Evolutionary conservation across 768 basidiomycete genomes (phyloP), one percentile per base, ranked within the genome.

Genomic region (Xerocomellus intermedius): DNA sequence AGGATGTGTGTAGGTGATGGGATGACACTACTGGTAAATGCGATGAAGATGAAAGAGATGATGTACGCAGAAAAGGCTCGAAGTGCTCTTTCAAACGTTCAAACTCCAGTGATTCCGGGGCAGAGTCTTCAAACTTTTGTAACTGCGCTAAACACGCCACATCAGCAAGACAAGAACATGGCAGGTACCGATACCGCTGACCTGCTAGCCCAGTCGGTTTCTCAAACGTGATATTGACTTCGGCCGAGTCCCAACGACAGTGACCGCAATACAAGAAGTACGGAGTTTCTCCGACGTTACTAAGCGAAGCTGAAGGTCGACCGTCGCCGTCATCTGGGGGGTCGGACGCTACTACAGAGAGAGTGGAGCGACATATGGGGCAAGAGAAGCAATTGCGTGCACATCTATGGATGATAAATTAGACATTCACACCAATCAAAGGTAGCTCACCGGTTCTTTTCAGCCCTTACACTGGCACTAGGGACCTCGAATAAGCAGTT

Each of bases 401-500:
- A 72, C 97, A 99, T 82, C 97, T 98, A 68, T 8, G 48, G 17
- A 46, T 35, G 7, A 49, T 43, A 48, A 16, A 48, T 21, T 33
- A 17, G 33, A 33, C 38, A 51, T 38, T 47, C 45, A 39, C n/a
- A 3, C 36, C 28, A 30, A 22, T 13, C 22, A 36, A 50, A 17
- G 35, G 58, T 73, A 14, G 45, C 58, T 62, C 59, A 91, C 96
- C 95, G 82, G 66, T 97, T 98, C 80, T 94, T 96, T 74, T 99
- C 97, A 13, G 91, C 94, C 51, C 97, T 81, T n/a, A 99, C 97
- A 64, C 94, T 97, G 3, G 97, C 97, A 68, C 89, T 94, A 1
- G 97, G 96, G 12, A 99, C 97, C 69, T 99, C 97, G 70, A 98
- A 99, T 17, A 98, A 79, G 70, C 97, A 99, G 70, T 96, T 95